A percentile compares a stretch with the other conserved stretches of the same genome.
phyloP scores from a whole-genome alignment of 2,329 filamentous ascomycete genomes.

The Ascochyta viciae-villosae region DNA sequence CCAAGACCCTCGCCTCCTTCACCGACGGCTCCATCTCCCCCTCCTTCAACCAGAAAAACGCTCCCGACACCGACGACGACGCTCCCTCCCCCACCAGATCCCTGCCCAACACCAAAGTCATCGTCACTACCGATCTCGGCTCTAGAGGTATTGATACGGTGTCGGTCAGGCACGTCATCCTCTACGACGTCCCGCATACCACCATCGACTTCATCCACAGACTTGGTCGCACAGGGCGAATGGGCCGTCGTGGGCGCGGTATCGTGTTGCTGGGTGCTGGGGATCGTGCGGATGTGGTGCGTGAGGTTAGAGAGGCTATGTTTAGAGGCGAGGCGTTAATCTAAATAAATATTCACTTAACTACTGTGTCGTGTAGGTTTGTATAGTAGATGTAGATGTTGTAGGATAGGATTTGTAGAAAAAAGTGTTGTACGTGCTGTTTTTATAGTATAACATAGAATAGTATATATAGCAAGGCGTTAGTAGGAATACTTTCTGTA shows the following conservation, averaged over 20 bases:
- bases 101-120: conserved; percentile 81
- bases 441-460: too few relatives aligned
- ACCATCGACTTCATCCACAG: conserved; percentile 99
- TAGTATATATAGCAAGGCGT: too few relatives aligned
- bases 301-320: conserved; percentile 83
- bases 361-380: too few relatives aligned
- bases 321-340: conserved; percentile 54
- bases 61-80: neutral
- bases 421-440: too few relatives aligned
- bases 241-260: conserved; percentile 87
- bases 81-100: conserved; percentile 46
- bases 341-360: too few relatives aligned
- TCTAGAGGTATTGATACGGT: conserved; percentile 94
- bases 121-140: conserved; percentile 92
- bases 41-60: conserved; percentile 8
- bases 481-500: too few relatives aligned
- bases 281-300: conserved; percentile 87
- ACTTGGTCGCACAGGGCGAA: conserved; percentile 87
- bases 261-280: conserved; percentile 90
- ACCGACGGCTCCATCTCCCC: conserved; percentile 37
- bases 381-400: too few relatives aligned
- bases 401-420: too few relatives aligned
- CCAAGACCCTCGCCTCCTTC: conserved; percentile 79
- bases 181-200: conserved; percentile 97
- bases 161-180: conserved; percentile 85